Conservation (phyloP, 139 green algal genomes). For the Auxenochlorella pyrenoidosa region DNA sequence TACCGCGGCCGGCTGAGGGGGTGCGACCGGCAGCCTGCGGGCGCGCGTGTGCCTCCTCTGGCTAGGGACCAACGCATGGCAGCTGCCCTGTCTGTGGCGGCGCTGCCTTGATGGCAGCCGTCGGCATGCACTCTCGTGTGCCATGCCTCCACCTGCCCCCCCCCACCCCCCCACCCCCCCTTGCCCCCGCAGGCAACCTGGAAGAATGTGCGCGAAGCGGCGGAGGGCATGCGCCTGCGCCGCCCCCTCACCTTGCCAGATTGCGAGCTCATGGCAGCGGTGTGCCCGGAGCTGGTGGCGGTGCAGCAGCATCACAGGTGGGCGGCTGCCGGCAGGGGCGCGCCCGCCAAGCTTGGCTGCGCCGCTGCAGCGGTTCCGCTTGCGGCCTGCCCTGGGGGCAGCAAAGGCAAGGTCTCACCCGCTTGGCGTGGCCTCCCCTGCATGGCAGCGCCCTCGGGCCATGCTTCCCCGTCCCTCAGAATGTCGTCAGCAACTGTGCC, state of each 20-base stretch:
- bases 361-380: neutral
- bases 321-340: no score
- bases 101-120: no score
- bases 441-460: neutral
- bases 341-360: neutral
- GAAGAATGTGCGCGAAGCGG: slow-evolving; percentile 28
- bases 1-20: no score
- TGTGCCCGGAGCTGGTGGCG: slow-evolving; percentile 55
- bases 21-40: no score
- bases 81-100: no score
- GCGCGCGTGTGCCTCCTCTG: no score
- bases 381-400: neutral
- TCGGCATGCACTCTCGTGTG: no score
- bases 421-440: no score
- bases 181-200: slow-evolving; percentile 36
- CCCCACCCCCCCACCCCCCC: neutral
- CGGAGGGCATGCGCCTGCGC: slow-evolving; percentile 23
- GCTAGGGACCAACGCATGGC: no score
- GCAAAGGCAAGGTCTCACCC: neutral
- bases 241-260: slow-evolving; percentile 34
- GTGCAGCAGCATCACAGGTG: slow-evolving; percentile 43
- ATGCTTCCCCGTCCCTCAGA: neutral
- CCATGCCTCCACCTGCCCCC: no score
- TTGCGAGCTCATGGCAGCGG: slow-evolving; percentile 48
- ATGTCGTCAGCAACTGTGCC: neutral